Evolutionary conservation across 2,329 filamentous ascomycete genomes (phyloP).

Genomic region (Paracoccidioides lutzii): DNA sequence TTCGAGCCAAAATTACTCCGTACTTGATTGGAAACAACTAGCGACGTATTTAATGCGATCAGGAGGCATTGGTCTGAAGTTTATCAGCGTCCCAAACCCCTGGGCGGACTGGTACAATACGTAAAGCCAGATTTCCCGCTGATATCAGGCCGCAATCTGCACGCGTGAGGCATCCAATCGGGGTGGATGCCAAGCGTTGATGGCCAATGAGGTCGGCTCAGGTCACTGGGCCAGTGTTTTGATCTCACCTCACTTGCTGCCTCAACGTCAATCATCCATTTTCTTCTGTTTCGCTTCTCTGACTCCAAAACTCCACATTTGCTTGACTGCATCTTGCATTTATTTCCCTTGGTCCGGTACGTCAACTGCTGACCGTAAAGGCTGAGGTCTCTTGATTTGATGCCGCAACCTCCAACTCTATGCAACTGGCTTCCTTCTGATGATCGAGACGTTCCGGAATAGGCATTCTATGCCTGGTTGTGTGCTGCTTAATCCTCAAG

Average conservation of each 20-base stretch:
- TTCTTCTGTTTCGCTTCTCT: neutral
- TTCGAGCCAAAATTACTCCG: neutral
- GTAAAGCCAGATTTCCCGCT: neutral
- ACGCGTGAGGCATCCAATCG: conserved; percentile 10
- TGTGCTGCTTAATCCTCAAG: neutral
- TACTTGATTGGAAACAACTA: neutral
- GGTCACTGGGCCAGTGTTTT: neutral
- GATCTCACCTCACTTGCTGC: neutral
- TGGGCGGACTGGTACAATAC: neutral
- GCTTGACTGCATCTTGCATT: neutral
- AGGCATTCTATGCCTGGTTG: neutral
- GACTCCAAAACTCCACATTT: neutral
- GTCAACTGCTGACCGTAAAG: neutral
- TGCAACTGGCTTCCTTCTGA: neutral
- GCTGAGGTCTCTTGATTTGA: neutral
- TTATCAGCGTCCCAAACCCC: neutral
- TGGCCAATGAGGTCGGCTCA: conserved; percentile 4
- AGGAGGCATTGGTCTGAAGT: neutral
- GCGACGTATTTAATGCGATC: neutral
- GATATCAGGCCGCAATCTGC: conserved; percentile 1
- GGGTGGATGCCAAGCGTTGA: neutral
- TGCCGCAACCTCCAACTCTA: neutral
- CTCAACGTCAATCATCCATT: neutral
- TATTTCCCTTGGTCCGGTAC: neutral
- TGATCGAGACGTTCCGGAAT: neutral